These are phyloP conservation scores for Herpetospermum pedunculosum DNA, from an alignment of 306 rosid species.

Conservation along the genomic window DNA sequence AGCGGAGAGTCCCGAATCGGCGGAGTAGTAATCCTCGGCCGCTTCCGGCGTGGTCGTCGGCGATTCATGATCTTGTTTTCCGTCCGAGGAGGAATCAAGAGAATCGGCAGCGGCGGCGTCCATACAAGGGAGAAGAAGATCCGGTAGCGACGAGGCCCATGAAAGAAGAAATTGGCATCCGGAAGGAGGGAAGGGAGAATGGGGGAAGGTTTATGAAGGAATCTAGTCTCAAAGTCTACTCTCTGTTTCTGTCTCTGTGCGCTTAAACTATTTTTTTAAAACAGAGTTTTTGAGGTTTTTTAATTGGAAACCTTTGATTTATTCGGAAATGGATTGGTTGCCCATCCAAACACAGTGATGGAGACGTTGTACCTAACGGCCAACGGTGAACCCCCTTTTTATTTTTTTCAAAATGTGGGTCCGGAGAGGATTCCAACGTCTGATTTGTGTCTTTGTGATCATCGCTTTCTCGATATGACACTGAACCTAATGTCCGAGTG, in stretches of 20 bases:
- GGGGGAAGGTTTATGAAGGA: background rate
- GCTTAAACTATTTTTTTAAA: background rate
- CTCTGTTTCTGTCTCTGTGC: background rate
- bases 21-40: background rate
- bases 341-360: background rate
- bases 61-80: slow-evolving; percentile 3
- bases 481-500: too few species aligned
- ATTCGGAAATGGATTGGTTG: background rate
- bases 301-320: background rate
- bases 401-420: too few species aligned
- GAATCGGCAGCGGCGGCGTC: slow-evolving; percentile 32
- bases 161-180: slow-evolving; percentile 21
- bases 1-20: background rate
- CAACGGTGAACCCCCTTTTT: background rate
- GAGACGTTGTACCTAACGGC: slow-evolving; percentile 1
- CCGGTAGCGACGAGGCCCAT: slow-evolving; percentile 27
- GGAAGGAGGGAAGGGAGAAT: slow-evolving; percentile 10
- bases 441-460: too few species aligned
- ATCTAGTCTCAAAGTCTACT: background rate
- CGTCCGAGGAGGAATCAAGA: slow-evolving; percentile 16
- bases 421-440: too few species aligned
- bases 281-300: background rate
- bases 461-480: too few species aligned
- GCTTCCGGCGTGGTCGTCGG: background rate
- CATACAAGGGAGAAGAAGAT: slow-evolving; percentile 31